A percentile compares a stretch with the other conserved stretches of the same genome.
Evolutionary conservation across 345 rosid species (phyloP).

Genomic region (Salix arbutifolia): DNA sequence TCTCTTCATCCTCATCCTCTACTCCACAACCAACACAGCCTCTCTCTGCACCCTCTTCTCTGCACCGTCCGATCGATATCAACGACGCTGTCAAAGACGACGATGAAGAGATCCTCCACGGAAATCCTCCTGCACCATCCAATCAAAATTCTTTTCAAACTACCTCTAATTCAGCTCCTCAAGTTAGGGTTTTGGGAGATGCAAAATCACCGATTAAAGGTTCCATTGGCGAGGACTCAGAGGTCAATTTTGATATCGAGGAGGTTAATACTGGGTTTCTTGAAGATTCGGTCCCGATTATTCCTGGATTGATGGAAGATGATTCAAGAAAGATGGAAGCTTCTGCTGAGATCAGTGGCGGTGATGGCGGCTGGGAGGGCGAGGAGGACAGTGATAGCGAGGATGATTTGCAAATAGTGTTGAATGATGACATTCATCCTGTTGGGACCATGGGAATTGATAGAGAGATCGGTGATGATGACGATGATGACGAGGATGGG

Average conservation of each 20-base stretch:
- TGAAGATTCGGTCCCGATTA: constrained; percentile 29
- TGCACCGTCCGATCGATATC: constrained; percentile 59
- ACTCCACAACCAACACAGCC: constrained; percentile 20
- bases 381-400: constrained; percentile 87
- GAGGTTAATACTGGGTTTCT: constrained; percentile 42
- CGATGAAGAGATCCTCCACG: constrained; percentile 6
- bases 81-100: constrained; percentile 33
- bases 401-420: constrained; percentile 87
- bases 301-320: constrained; percentile 54
- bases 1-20: constrained; percentile 34
- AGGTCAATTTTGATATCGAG: constrained; percentile 74
- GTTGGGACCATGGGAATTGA: constrained; percentile 46
- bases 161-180: constrained; percentile 20
- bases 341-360: constrained; percentile 9
- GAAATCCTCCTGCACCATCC: constrained; percentile 6
- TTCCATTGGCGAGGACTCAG: constrained; percentile 18
- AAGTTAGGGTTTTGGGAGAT: constrained; percentile 45
- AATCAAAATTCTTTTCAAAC: constrained; percentile 13
- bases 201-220: constrained; percentile 16
- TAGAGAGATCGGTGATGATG: constrained; percentile 49
- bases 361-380: constrained; percentile 50
- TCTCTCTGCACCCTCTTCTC: constrained; percentile 23
- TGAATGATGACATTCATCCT: constrained; percentile 60
- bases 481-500: constrained; percentile 57
- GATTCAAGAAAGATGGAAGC: constrained; percentile 9